A percentile compares a stretch with the other conserved stretches of the same genome.
phyloP scores from a whole-genome alignment of 768 basidiomycete genomes.

The Cystofilobasidium capitatum region DNA sequence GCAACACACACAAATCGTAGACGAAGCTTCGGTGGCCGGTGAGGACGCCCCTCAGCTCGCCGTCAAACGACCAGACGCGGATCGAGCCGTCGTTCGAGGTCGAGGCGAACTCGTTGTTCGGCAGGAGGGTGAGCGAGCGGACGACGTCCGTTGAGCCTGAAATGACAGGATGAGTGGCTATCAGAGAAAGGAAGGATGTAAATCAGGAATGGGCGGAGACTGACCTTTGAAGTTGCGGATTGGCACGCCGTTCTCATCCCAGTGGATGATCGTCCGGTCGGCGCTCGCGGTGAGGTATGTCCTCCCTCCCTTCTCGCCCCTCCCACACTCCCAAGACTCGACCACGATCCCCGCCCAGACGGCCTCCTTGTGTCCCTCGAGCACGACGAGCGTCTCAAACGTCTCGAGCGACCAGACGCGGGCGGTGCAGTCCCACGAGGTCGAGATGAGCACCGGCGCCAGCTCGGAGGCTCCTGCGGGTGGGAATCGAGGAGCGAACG shows the following conservation, averaged over 20 bases:
- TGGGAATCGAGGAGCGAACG: not conserved
- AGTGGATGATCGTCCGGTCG: constrained; percentile 17
- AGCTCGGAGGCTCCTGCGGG: not conserved
- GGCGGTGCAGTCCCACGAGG: constrained; percentile 38
- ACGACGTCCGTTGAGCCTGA: constrained; percentile 34
- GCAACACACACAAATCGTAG: constrained; percentile 29
- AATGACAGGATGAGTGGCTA: not conserved
- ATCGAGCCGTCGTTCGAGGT: constrained; percentile 37
- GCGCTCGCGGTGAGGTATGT: constrained; percentile 32
- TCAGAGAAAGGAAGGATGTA: constrained; percentile 8
- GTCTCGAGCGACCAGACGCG: constrained; percentile 31
- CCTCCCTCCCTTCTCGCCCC: constrained; percentile 23
- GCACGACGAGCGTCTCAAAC: constrained; percentile 18
- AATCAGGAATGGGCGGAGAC: not conserved
- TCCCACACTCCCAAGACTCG: constrained; percentile 25
- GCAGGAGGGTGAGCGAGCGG: constrained; percentile 17
- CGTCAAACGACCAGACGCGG: constrained; percentile 31
- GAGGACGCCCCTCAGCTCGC: constrained; percentile 27
- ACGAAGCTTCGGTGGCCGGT: constrained; percentile 36
- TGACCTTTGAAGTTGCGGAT: constrained; percentile 26
- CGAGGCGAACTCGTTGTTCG: constrained; percentile 32
- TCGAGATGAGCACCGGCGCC: constrained; percentile 33
- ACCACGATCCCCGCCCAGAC: constrained; percentile 37
- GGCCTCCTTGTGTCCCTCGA: constrained; percentile 35
- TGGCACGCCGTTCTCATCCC: constrained; percentile 10